Conservation (phyloP, 768 basidiomycete species). For the Mycena metata region DNA sequence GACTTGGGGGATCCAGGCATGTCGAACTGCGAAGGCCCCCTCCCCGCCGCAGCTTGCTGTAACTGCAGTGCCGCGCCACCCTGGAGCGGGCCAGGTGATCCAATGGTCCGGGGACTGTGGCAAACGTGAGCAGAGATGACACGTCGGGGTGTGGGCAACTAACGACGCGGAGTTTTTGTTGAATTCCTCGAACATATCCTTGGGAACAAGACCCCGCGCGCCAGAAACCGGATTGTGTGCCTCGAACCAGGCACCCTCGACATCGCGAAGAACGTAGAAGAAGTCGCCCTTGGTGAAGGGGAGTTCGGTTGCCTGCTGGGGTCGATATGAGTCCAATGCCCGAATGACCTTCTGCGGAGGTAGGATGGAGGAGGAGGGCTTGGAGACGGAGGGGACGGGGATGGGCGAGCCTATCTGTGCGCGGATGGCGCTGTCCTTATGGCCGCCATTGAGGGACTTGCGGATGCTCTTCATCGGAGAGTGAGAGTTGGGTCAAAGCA, state of each 20-base stretch:
- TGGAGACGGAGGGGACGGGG: conserved; percentile 76
- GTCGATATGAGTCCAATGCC: conserved; percentile 75
- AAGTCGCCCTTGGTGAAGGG: conserved; percentile 96
- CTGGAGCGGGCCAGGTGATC: conserved; percentile 30
- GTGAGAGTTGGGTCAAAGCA: conserved; percentile 9
- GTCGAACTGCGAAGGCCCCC: conserved; percentile 31
- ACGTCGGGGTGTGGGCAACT: conserved; percentile 45
- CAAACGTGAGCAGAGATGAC: conserved; percentile 29
- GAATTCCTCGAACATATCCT: conserved; percentile 91
- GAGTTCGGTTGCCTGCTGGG: conserved; percentile 86
- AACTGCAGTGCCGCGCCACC: conserved; percentile 36
- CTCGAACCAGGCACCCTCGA: conserved; percentile 85
- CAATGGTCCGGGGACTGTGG: conserved; percentile 27
- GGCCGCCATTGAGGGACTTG: conserved; percentile 79
- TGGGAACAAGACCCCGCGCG: conserved; percentile 92
- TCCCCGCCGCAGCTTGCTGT: conserved; percentile 15
- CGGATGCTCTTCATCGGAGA: conserved; percentile 83
- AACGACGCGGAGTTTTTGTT: conserved; percentile 77
- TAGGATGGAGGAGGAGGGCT: conserved; percentile 75
- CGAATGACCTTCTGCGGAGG: conserved; percentile 97
- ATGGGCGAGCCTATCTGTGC: conserved; percentile 80
- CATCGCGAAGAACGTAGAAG: conserved; percentile 92
- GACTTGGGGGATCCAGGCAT: conserved; percentile 45
- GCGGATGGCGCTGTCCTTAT: conserved; percentile 61
- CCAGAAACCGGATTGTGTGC: conserved; percentile 95